These are phyloP conservation scores for Boletus eberwhitei DNA, from an alignment of 768 basidiomycete genomes.

Conservation along the genomic window DNA sequence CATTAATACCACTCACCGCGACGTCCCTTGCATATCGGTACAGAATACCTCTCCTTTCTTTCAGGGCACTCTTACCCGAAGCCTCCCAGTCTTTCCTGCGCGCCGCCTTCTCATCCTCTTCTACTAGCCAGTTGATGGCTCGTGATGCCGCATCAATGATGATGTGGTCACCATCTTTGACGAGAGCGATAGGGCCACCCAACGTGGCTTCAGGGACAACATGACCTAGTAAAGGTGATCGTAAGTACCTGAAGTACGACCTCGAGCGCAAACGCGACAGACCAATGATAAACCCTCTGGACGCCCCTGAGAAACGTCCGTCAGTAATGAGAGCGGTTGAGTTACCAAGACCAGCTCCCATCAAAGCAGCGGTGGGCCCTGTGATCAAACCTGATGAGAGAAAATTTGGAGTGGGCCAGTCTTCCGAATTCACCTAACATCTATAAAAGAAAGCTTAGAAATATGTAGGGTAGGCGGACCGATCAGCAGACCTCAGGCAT, in stretches of 20 bases:
- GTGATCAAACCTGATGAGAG: slow-evolving; percentile 8
- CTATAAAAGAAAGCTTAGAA: slow-evolving; percentile 22
- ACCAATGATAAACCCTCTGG: slow-evolving; percentile 62
- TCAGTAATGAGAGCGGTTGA: slow-evolving; percentile 84
- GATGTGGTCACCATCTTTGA: slow-evolving; percentile 78
- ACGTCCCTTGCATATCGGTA: slow-evolving; percentile 83
- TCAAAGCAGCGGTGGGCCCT: slow-evolving; percentile 80
- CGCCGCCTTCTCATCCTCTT: slow-evolving; percentile 57
- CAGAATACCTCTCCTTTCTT: slow-evolving; percentile 71
- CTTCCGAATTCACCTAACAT: slow-evolving; percentile 40
- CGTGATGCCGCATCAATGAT: slow-evolving; percentile 66
- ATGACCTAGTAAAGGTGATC: slow-evolving; percentile 42
- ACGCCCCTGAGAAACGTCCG: slow-evolving; percentile 86
- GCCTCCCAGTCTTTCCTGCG: slow-evolving; percentile 69
- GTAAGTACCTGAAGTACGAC: slow-evolving; percentile 38
- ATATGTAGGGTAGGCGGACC: not conserved
- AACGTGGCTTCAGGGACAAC: slow-evolving; percentile 64
- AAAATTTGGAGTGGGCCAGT: not conserved
- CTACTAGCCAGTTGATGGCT: slow-evolving; percentile 70
- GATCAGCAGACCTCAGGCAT: slow-evolving; percentile 68
- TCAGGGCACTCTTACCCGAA: slow-evolving; percentile 59
- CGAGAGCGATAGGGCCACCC: slow-evolving; percentile 86
- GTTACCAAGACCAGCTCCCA: slow-evolving; percentile 77
- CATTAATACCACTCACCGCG: slow-evolving; percentile 55
- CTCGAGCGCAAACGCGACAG: slow-evolving; percentile 1